Conservation (phyloP, 2,329 filamentous ascomycete genomes). For the Teratosphaeria destructans region DNA sequence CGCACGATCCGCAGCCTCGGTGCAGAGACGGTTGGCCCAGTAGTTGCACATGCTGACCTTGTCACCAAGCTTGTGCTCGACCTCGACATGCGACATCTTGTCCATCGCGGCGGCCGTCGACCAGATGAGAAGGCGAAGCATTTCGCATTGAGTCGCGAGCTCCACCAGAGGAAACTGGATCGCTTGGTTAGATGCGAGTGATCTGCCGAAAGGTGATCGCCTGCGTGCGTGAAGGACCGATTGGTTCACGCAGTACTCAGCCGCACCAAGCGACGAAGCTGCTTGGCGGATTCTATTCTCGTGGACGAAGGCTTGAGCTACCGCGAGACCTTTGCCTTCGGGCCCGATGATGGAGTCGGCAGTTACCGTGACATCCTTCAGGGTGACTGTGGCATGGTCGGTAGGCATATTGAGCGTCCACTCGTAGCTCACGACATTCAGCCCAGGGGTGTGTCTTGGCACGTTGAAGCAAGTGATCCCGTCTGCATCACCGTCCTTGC, state of each 20-base stretch:
- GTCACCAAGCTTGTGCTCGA: conserved; percentile 49
- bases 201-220: conserved; percentile 46
- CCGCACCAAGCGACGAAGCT: conserved; percentile 49
- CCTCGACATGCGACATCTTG: conserved; percentile 40
- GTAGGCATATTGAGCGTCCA: conserved; percentile 60
- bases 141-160: conserved; percentile 50
- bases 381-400: conserved; percentile 50
- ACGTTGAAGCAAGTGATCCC: conserved; percentile 55
- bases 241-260: conserved; percentile 49
- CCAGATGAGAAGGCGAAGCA: conserved; percentile 50
- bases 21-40: conserved; percentile 51
- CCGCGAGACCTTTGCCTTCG: conserved; percentile 44
- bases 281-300: conserved; percentile 58
- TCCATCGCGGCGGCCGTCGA: conserved; percentile 55
- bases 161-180: conserved; percentile 57
- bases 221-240: conserved; percentile 46
- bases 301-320: conserved; percentile 56
- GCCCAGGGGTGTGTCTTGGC: conserved; percentile 41
- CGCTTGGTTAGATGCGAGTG: conserved; percentile 49
- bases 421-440: conserved; percentile 48
- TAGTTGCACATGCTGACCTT: conserved; percentile 59
- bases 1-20: conserved; percentile 50
- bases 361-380: conserved; percentile 49
- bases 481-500: conserved; percentile 40
- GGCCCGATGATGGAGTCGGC: conserved; percentile 42